Evolutionary conservation across 106 monocot genomes (phyloP).

Genomic region (Apostasia ramifera): DNA sequence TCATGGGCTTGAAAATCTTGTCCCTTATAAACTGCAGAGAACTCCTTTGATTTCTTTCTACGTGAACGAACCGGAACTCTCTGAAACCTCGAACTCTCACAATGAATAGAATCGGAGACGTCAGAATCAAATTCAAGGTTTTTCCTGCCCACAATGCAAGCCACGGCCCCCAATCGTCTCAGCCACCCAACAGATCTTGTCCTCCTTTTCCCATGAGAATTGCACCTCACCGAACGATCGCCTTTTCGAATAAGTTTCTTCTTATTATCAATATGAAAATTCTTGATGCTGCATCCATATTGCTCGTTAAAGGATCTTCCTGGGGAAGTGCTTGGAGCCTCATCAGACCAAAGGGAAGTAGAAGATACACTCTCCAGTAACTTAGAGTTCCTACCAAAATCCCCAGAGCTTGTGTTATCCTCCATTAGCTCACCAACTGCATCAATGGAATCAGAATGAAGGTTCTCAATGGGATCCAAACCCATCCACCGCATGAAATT

Average conservation of each 20-base stretch:
- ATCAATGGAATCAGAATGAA: background rate
- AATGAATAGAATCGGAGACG: background rate
- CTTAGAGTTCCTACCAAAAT: conserved; percentile 3
- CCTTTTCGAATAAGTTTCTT: conserved; percentile 27
- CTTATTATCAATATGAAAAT: conserved; percentile 4
- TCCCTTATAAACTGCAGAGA: conserved; percentile 65
- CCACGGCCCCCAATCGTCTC: conserved; percentile 39
- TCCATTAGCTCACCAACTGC: background rate
- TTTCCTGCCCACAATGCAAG: conserved; percentile 38
- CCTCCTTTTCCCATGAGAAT: background rate
- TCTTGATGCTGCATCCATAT: conserved; percentile 9
- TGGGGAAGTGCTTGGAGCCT: conserved; percentile 4
- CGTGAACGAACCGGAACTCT: conserved; percentile 46
- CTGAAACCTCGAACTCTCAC: conserved; percentile 4
- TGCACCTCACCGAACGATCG: background rate
- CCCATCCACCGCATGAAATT: conserved; percentile 47
- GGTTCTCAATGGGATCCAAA: conserved; percentile 23
- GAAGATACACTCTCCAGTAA: conserved; percentile 6
- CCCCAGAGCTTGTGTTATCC: background rate
- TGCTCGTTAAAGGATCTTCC: conserved; percentile 4
- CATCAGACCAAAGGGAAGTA: background rate
- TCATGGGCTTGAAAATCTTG: conserved; percentile 76
- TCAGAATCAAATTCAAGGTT: conserved; percentile 12
- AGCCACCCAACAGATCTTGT: conserved; percentile 48
- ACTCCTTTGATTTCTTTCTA: conserved; percentile 62